Base-by-base conservation (phyloP, 2,329 filamentous ascomycete species). In the Coniochaeta sp. region DNA sequence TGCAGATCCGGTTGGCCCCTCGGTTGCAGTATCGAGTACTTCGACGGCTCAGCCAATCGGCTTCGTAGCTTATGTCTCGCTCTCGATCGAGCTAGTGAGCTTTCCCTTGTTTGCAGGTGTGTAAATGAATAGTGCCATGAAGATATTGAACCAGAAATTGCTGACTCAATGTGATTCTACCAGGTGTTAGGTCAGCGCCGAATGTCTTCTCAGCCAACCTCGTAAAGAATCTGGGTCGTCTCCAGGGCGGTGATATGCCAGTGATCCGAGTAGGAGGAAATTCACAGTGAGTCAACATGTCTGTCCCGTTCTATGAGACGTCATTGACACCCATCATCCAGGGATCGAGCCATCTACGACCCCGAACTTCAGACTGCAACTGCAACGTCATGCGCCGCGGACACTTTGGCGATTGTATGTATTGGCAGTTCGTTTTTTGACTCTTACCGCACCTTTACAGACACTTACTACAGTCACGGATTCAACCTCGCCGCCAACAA, bases 391-490 rank as follows among this genome's bases (percentile, higher is more conserved):
- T 66, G 63, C 50, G 61, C 57, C 30, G 66, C 66, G n/a, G 65
- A 66, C 52, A 59, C 62, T 3, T 62, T 62, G 17, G 66, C 66
- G 14, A 63, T 62, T 36, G 63, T 65, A 28, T 68, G 67, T 61
- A 66, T 69, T 59, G 67, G 67, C 12, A 60, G 60, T n/a, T 59
- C 56, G 4, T 68, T 61, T 61, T 69, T 69, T 44, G 64, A 66
- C 26, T 65, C 65, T 1, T 68, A 65, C 56, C 61, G 64, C 56
- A 63, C 61, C 10, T 65, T 69, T 55, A 61, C 65, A 3, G 64
- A 62, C 28, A 65, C 65, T 16, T 50, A 59, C 14, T 68, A 66
- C 58, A 64, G 62, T 34, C 65, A 67, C 57, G 61, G 66, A 38
- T 65, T 68, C 58, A 65, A 66, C 58, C 58, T 69, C n/a, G 66